Evolutionary conservation across 2,329 filamentous ascomycete species (phyloP).

Genomic region (Fusarium sp.): DNA sequence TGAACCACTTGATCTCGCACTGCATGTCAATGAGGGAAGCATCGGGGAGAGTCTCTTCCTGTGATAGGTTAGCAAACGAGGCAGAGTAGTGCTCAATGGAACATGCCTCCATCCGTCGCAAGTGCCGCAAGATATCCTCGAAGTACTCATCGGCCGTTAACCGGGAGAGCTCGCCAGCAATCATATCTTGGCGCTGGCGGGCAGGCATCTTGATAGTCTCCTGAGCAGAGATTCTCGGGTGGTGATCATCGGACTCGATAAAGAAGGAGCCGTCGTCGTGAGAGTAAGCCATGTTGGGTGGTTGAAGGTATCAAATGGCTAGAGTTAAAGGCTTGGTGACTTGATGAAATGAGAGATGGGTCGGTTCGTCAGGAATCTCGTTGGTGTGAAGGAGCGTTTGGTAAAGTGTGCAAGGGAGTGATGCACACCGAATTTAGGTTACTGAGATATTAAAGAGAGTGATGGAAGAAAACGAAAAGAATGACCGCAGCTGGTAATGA

Average conservation of each 20-base stretch:
- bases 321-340: conserved; percentile 40
- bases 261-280: conserved; percentile 63
- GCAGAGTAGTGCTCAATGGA: background rate
- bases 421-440: conserved; percentile 59
- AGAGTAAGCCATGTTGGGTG: conserved; percentile 61
- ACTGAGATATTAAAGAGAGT: conserved; percentile 72
- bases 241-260: conserved; percentile 66
- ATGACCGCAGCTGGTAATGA: conserved; percentile 65
- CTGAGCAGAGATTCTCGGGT: conserved; percentile 73
- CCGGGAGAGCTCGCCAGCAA: conserved; percentile 89
- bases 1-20: conserved; percentile 99
- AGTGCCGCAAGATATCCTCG: conserved; percentile 93
- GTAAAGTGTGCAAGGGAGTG: conserved; percentile 40
- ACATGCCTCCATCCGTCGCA: conserved; percentile 91
- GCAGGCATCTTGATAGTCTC: conserved; percentile 83
- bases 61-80: conserved; percentile 41
- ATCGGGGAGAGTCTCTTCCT: conserved; percentile 90
- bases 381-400: conserved; percentile 54
- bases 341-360: conserved; percentile 58
- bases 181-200: conserved; percentile 85
- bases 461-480: conserved; percentile 65
- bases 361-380: conserved; percentile 66
- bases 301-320: conserved; percentile 10
- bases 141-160: conserved; percentile 90
- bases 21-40: conserved; percentile 99